These are phyloP conservation scores for Fusarium tuaranense DNA, from an alignment of 2,329 filamentous ascomycete species.

Conservation along the genomic window DNA sequence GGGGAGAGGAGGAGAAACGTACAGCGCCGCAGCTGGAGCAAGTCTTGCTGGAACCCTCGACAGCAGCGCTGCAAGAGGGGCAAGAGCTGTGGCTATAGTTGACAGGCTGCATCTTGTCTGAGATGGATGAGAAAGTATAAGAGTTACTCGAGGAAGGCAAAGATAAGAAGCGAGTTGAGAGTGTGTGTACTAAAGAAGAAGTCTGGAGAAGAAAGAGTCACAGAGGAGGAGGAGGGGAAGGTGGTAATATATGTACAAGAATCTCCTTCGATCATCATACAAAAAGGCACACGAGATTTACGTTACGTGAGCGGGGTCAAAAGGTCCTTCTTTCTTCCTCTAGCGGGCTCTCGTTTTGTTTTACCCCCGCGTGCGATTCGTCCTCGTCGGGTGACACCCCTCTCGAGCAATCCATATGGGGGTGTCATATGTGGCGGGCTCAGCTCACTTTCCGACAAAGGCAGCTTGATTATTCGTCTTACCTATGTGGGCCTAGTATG, in stretches of 20 bases:
- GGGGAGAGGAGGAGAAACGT: conserved; percentile 45
- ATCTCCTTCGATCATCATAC: background rate
- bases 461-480: background rate
- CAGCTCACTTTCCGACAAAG: background rate
- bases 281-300: conserved; percentile 26
- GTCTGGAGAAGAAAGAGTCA: background rate
- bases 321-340: background rate
- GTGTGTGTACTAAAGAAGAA: background rate
- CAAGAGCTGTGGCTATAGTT: conserved; percentile 57
- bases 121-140: conserved; percentile 25
- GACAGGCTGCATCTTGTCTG: conserved; percentile 49
- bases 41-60: conserved; percentile 61
- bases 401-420: background rate
- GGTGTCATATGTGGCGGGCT: background rate
- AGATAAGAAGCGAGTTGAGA: background rate
- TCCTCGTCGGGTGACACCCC: conserved; percentile 29
- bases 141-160: background rate
- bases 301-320: conserved; percentile 33
- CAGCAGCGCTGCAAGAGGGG: conserved; percentile 67
- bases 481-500: background rate
- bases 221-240: background rate
- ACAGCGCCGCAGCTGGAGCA: conserved; percentile 69
- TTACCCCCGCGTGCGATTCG: conserved; percentile 39
- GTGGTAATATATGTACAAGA: conserved; percentile 4
- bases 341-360: conserved; percentile 37